These are phyloP conservation scores for Hyphopichia fennica DNA, from an alignment of 1,139 yeast genomes.

Conservation along the genomic window DNA sequence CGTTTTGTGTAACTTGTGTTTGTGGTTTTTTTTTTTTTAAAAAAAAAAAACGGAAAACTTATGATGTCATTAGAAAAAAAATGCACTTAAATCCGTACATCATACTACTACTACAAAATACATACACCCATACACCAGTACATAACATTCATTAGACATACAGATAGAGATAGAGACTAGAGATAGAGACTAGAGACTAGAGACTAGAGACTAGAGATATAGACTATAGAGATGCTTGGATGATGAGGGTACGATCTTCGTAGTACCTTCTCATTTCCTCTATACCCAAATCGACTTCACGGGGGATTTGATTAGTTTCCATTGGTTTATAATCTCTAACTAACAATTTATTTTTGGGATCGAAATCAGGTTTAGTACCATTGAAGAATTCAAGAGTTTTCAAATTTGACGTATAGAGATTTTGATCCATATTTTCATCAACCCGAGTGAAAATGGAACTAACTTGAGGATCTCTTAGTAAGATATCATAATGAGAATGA, in stretches of 20 bases:
- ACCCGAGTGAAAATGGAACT: conserved; percentile 16
- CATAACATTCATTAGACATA: too few relatives aligned
- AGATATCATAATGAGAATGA: conserved; percentile 6
- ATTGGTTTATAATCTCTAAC: conserved; percentile 29
- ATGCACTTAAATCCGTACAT: too few relatives aligned
- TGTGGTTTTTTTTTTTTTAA: too few relatives aligned
- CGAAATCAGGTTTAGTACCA: conserved; percentile 16
- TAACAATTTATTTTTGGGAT: conserved; percentile 23
- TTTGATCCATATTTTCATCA: conserved; percentile 23
- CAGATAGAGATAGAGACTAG: too few relatives aligned
- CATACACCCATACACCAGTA: too few relatives aligned
- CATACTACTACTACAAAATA: too few relatives aligned
- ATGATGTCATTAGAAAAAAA: too few relatives aligned
- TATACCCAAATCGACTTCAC: conserved; percentile 6
- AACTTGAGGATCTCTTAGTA: conserved; percentile 3
- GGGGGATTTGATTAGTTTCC: neutral
- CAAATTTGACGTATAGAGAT: conserved; percentile 26
- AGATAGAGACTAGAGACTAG: too few relatives aligned
- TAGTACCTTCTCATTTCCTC: conserved; percentile 14
- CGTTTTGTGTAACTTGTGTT: too few relatives aligned
- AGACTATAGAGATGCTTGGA: neutral
- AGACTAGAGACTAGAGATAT: neutral
- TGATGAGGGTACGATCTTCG: conserved; percentile 13
- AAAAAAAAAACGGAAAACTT: too few relatives aligned
- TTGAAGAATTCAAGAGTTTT: conserved; percentile 29